These are phyloP conservation scores for Russula brevipes DNA, from an alignment of 768 basidiomycete species.

Conservation along the genomic window DNA sequence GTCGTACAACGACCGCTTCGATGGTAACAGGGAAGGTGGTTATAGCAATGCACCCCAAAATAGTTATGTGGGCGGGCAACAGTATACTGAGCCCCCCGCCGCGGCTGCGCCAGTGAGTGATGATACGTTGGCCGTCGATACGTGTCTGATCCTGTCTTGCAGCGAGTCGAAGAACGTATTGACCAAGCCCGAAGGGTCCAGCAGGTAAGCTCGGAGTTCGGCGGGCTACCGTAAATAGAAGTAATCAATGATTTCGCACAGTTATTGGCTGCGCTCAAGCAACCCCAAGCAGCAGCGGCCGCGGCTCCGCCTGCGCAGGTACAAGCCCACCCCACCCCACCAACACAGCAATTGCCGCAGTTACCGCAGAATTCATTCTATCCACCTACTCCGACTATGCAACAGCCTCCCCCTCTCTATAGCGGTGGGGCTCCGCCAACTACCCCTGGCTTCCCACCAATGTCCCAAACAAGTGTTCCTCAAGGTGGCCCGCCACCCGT, in stretches of 20 bases:
- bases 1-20: slow-evolving; percentile 36
- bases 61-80: slow-evolving; percentile 29
- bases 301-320: slow-evolving; percentile 36
- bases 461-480: slow-evolving; percentile 17
- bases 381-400: slow-evolving; percentile 34
- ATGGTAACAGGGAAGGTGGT: slow-evolving; percentile 26
- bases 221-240: background rate
- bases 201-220: slow-evolving; percentile 40
- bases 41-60: slow-evolving; percentile 19
- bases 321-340: slow-evolving; percentile 26
- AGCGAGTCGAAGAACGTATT: slow-evolving; percentile 69
- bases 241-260: slow-evolving; percentile 26
- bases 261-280: slow-evolving; percentile 75
- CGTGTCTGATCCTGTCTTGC: background rate
- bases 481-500: slow-evolving; percentile 14
- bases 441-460: slow-evolving; percentile 21
- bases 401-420: slow-evolving; percentile 28
- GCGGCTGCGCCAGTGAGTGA: slow-evolving; percentile 31
- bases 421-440: slow-evolving; percentile 17
- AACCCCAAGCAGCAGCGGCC: slow-evolving; percentile 45
- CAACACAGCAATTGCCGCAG: slow-evolving; percentile 28
- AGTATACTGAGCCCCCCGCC: slow-evolving; percentile 31
- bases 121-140: background rate
- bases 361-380: slow-evolving; percentile 39
- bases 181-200: slow-evolving; percentile 87